phyloP scores from a whole-genome alignment of 352 stramenopile genomes.

The Phytophthora pini region DNA sequence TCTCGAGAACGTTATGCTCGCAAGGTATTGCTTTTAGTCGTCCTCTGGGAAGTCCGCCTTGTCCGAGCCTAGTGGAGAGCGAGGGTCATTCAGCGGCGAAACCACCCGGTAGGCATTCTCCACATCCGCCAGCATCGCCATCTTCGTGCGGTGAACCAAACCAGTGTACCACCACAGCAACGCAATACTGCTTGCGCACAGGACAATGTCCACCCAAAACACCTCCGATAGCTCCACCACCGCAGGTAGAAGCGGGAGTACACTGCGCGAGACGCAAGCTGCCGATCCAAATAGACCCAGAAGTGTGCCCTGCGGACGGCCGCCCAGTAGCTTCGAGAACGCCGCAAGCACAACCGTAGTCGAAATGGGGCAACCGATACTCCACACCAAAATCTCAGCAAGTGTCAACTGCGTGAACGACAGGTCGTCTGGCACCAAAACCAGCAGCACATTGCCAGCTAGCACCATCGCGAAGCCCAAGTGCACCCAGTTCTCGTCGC shows the following conservation, averaged over 20 bases:
- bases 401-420: conserved; percentile 54
- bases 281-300: conserved; percentile 77
- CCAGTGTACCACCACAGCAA: conserved; percentile 69
- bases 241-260: conserved; percentile 68
- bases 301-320: conserved; percentile 68
- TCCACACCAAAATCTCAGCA: conserved; percentile 76
- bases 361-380: conserved; percentile 77
- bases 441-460: conserved; percentile 59
- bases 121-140: conserved; percentile 46
- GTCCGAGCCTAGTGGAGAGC: conserved; percentile 49
- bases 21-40: not conserved
- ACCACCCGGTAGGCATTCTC: conserved; percentile 40
- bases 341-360: conserved; percentile 70
- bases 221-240: conserved; percentile 65
- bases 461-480: conserved; percentile 63
- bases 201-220: conserved; percentile 71
- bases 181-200: conserved; percentile 60
- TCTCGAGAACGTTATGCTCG: too few species aligned
- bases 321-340: conserved; percentile 75
- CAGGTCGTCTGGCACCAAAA: conserved; percentile 43
- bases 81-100: conserved; percentile 33
- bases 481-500: conserved; percentile 73
- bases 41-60: conserved; percentile 29
- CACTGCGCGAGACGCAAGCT: conserved; percentile 67
- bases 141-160: conserved; percentile 55